Conservation (phyloP, 2,329 filamentous ascomycete species). For the Fusarium poae region DNA sequence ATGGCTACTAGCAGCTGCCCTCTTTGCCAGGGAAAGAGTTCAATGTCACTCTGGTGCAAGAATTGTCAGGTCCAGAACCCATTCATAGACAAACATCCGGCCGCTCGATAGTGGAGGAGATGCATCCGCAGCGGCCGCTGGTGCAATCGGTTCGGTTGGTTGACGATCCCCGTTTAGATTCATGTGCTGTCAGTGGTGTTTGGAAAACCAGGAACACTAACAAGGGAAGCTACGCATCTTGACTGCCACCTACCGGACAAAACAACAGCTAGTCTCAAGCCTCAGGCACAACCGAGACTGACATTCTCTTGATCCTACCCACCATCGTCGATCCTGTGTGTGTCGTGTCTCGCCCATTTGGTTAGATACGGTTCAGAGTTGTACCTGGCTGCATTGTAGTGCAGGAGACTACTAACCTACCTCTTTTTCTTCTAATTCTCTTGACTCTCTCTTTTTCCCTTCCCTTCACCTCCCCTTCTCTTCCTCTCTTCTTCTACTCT, state of each 20-base stretch:
- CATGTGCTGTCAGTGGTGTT: constrained; percentile 31
- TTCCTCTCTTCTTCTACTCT: constrained; percentile 16
- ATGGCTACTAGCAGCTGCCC: constrained; percentile 13
- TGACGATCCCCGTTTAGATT: constrained; percentile 23
- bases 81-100: constrained; percentile 34
- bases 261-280: constrained; percentile 35
- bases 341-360: constrained; percentile 37
- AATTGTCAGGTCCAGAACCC: constrained; percentile 25
- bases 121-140: constrained; percentile 38
- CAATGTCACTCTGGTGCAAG: constrained; percentile 42
- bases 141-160: constrained; percentile 36
- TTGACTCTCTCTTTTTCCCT: constrained; percentile 28
- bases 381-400: constrained; percentile 7
- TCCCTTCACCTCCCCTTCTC: constrained; percentile 6
- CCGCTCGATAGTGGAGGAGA: constrained; percentile 25
- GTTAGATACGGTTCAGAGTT: constrained; percentile 11
- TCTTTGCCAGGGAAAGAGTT: constrained; percentile 29
- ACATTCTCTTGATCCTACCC: constrained; percentile 43
- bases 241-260: neutral
- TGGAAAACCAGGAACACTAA: constrained; percentile 29
- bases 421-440: constrained; percentile 16
- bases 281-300: constrained; percentile 44
- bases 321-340: constrained; percentile 43
- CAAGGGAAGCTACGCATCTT: constrained; percentile 29
- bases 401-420: constrained; percentile 18